These are phyloP conservation scores for Talaromyces sp. DNA, from an alignment of 2,329 filamentous ascomycete genomes.

Conservation along the genomic window DNA sequence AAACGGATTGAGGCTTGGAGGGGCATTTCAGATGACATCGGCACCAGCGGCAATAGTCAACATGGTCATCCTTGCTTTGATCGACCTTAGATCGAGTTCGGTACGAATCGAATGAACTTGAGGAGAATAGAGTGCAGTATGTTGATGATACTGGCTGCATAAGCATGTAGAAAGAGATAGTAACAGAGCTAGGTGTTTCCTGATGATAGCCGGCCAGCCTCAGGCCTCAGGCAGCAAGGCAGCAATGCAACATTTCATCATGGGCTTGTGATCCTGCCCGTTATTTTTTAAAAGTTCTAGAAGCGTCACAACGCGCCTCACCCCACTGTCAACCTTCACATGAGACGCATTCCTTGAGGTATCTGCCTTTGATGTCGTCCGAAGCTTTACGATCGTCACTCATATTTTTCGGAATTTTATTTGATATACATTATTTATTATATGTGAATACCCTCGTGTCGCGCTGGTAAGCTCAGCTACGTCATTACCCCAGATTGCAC, in stretches of 20 bases:
- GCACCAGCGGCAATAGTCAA: constrained; percentile 16
- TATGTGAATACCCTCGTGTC: not conserved
- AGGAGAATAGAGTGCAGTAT: not conserved
- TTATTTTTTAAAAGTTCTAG: constrained; percentile 20
- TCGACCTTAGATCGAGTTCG: not conserved
- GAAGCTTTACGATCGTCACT: not conserved
- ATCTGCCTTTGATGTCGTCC: not conserved
- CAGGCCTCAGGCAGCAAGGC: constrained; percentile 17
- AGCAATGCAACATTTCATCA: constrained; percentile 9
- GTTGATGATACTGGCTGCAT: not conserved
- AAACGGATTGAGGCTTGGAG: constrained; percentile 15
- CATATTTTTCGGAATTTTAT: not conserved
- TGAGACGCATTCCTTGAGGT: not conserved
- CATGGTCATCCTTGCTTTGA: not conserved
- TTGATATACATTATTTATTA: not conserved
- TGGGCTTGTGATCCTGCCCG: not conserved
- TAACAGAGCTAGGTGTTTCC: not conserved
- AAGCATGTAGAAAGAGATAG: not conserved
- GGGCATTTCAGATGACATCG: constrained; percentile 18
- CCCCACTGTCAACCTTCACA: not conserved
- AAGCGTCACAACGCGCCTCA: constrained; percentile 20
- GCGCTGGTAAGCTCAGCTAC: constrained; percentile 10
- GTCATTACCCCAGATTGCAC: constrained; percentile 17
- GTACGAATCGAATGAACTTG: not conserved
- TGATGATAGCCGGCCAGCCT: not conserved